Conservation (phyloP, 495 filamentous ascomycete genomes). For the Physcia stellaris region DNA sequence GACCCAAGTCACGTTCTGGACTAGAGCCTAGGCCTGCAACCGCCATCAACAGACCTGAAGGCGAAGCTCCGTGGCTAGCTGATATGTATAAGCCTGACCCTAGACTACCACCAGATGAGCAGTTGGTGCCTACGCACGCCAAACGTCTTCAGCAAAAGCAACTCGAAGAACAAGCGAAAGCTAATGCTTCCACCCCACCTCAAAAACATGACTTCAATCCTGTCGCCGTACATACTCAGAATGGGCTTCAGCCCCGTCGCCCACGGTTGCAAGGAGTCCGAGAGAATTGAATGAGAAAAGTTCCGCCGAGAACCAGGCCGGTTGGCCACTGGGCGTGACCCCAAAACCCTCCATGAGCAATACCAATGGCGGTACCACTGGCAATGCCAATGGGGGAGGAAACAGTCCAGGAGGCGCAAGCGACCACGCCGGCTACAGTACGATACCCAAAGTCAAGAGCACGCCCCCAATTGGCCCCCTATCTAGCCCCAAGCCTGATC, state of each 20-base stretch:
- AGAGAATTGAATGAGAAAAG: neutral
- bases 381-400: neutral
- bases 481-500: constrained; percentile 25
- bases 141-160: constrained; percentile 76
- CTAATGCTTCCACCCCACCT: neutral
- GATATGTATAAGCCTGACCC: constrained; percentile 94
- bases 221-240: neutral
- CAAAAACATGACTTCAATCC: neutral
- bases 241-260: neutral
- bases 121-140: constrained; percentile 87
- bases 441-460: constrained; percentile 40
- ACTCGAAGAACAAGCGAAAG: neutral
- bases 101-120: constrained; percentile 84
- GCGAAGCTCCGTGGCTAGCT: constrained; percentile 89
- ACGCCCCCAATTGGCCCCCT: constrained; percentile 23
- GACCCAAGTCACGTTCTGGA: constrained; percentile 51
- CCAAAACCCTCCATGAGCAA: constrained; percentile 3
- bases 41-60: constrained; percentile 67
- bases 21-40: constrained; percentile 42
- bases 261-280: neutral
- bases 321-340: constrained; percentile 11
- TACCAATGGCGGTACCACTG: neutral
- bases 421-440: constrained; percentile 28
- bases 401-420: constrained; percentile 20
- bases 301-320: constrained; percentile 22